Evolutionary conservation across 257 asterid genomes (phyloP).

Genomic region (Pogostemon cablin): DNA sequence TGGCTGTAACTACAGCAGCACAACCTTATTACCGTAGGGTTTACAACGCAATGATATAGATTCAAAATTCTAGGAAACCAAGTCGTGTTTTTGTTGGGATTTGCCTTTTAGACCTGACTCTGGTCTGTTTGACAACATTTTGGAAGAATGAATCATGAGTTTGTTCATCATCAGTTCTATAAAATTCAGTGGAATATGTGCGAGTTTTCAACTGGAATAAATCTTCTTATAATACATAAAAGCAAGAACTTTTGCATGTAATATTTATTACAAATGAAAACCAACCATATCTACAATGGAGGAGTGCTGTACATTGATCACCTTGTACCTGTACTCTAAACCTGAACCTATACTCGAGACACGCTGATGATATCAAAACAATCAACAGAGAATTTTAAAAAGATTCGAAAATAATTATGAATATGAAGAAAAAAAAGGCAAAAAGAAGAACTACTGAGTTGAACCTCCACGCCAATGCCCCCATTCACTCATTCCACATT

Average conservation of each 20-base stretch:
- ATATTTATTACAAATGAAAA: too few relatives aligned
- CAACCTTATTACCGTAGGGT: neutral
- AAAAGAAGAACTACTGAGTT: constrained; percentile 27
- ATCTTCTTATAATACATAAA: too few relatives aligned
- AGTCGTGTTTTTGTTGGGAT: neutral
- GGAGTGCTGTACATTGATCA: constrained; percentile 29
- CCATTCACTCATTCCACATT: constrained; percentile 73
- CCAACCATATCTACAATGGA: neutral
- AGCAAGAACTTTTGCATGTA: neutral
- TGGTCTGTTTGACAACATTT: neutral
- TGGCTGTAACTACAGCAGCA: neutral
- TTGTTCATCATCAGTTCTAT: neutral
- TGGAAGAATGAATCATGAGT: constrained; percentile 12
- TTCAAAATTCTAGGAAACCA: constrained; percentile 1
- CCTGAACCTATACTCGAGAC: neutral
- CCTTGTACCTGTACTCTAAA: neutral
- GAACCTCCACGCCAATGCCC: constrained; percentile 75
- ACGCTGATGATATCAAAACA: too few relatives aligned
- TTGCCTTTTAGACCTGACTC: constrained; percentile 4
- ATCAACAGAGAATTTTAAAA: neutral
- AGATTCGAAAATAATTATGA: neutral
- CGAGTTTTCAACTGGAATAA: neutral
- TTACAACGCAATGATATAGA: neutral
- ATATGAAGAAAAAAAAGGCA: neutral
- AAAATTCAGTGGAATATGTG: neutral